These are phyloP conservation scores for Soucietia sequanensis DNA, from an alignment of 805 yeast genomes.

Conservation along the genomic window DNA sequence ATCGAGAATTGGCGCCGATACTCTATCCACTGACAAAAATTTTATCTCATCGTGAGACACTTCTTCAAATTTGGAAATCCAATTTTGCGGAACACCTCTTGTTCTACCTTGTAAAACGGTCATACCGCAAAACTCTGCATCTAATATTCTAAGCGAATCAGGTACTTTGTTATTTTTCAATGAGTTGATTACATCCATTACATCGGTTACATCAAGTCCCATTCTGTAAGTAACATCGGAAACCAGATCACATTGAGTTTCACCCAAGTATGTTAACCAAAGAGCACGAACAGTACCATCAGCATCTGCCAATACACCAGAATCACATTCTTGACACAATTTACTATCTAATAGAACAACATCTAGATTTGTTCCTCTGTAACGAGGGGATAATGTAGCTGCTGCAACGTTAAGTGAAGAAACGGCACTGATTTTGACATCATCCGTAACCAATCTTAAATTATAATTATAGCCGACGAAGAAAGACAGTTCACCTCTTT, in stretches of 20 bases:
- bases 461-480: slow-evolving; percentile 80
- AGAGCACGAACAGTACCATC: slow-evolving; percentile 81
- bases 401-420: slow-evolving; percentile 73
- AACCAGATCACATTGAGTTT: slow-evolving; percentile 48
- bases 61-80: slow-evolving; percentile 70
- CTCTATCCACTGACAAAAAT: slow-evolving; percentile 67
- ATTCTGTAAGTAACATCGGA: slow-evolving; percentile 65
- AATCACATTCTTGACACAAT: slow-evolving; percentile 67
- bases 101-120: slow-evolving; percentile 75
- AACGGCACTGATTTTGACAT: slow-evolving; percentile 74
- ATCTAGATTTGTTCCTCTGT: slow-evolving; percentile 82
- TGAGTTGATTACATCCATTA: slow-evolving; percentile 53
- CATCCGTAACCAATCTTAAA: slow-evolving; percentile 67
- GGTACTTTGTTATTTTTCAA: slow-evolving; percentile 55
- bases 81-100: slow-evolving; percentile 82
- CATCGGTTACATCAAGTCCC: slow-evolving; percentile 75
- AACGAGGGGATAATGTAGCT: slow-evolving; percentile 68
- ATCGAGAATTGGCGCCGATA: slow-evolving; percentile 46
- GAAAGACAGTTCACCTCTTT: slow-evolving; percentile 72
- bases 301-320: slow-evolving; percentile 75
- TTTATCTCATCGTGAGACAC: slow-evolving; percentile 66
- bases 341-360: slow-evolving; percentile 73
- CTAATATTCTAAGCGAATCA: slow-evolving; percentile 58
- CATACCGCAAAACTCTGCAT: slow-evolving; percentile 72
- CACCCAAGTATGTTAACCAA: slow-evolving; percentile 85